Percentiles rank a stretch among this genome's conserved stretches.
Conservation (phyloP, 1,284 basidiomycete genomes). For the Ceratobasidium sp. region DNA sequence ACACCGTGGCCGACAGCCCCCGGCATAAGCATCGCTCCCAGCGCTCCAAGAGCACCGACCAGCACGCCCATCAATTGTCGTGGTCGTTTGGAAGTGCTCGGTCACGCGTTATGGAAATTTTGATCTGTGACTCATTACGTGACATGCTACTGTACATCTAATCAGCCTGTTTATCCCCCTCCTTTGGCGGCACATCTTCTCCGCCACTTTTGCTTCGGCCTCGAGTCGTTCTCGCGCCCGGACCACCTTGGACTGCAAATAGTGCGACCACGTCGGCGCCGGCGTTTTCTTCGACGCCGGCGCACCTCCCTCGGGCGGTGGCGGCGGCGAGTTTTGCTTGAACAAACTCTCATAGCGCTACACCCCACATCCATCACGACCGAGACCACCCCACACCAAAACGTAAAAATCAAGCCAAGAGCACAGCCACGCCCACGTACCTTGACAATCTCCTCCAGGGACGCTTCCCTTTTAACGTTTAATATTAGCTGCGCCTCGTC, state of each 20-base stretch:
- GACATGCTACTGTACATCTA: constrained; percentile 36
- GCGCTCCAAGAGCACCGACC: constrained; percentile 22
- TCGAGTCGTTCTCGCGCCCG: constrained; percentile 94
- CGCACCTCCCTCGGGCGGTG: constrained; percentile 56
- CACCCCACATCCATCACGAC: background rate
- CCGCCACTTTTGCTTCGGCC: constrained; percentile 68
- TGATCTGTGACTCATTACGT: constrained; percentile 33
- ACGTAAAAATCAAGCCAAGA: constrained; percentile 1
- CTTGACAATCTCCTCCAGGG: constrained; percentile 72
- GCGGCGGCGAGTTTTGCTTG: constrained; percentile 79
- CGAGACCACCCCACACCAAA: background rate
- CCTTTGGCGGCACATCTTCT: constrained; percentile 43
- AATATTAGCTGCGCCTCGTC: constrained; percentile 96
- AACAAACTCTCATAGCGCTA: constrained; percentile 95
- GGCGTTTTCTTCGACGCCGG: constrained; percentile 47
- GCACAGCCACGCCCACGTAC: constrained; percentile 54
- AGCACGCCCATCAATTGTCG: constrained; percentile 34
- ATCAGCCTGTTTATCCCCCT: constrained; percentile 1
- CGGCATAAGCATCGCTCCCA: constrained; percentile 31
- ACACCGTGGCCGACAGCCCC: constrained; percentile 60
- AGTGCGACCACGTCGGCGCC: constrained; percentile 75
- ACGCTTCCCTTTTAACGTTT: constrained; percentile 82
- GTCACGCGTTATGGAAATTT: constrained; percentile 29
- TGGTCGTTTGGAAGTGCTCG: constrained; percentile 28
- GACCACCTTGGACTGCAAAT: constrained; percentile 96